Evolutionary conservation across 1,139 yeast species (phyloP).

Genomic region (Blastobotrys niveus): DNA sequence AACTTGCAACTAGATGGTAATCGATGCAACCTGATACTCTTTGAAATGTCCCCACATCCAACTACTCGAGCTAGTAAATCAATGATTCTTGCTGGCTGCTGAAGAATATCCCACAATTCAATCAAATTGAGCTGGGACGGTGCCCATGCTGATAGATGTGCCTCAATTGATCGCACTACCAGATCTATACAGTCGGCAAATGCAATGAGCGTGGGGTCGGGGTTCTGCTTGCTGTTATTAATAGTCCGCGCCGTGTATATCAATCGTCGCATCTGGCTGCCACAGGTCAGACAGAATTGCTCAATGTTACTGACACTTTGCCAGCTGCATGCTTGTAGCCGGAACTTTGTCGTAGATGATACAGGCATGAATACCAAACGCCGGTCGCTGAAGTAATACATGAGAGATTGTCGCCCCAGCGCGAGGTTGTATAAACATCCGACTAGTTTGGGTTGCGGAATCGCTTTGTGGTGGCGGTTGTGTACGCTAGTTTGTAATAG

Average conservation of each 20-base stretch:
- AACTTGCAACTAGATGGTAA: conserved; percentile 27
- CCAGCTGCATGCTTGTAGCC: conserved; percentile 22
- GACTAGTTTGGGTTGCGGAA: conserved; percentile 14
- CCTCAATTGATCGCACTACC: conserved; percentile 21
- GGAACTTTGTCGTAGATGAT: conserved; percentile 12
- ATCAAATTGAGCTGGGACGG: conserved; percentile 11
- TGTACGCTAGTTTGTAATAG: neutral
- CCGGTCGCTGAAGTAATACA: conserved; percentile 19
- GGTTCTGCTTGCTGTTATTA: conserved; percentile 16
- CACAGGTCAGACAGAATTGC: conserved; percentile 23
- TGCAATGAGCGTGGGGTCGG: conserved; percentile 28
- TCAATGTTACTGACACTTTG: conserved; percentile 18
- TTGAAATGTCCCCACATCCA: conserved; percentile 30
- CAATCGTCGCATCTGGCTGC: conserved; percentile 27
- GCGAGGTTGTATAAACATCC: conserved; percentile 18
- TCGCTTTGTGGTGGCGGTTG: conserved; percentile 1
- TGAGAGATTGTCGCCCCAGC: conserved; percentile 22
- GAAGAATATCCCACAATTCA: conserved; percentile 19
- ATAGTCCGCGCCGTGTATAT: conserved; percentile 23
- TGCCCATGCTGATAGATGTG: neutral
- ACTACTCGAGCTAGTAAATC: conserved; percentile 27
- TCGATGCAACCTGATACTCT: conserved; percentile 22
- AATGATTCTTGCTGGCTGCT: conserved; percentile 21
- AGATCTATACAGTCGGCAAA: conserved; percentile 28
- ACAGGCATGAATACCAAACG: conserved; percentile 18